These are phyloP conservation scores for Lasiosphaeris hirsuta DNA, from an alignment of 495 filamentous ascomycete species.

Conservation along the genomic window DNA sequence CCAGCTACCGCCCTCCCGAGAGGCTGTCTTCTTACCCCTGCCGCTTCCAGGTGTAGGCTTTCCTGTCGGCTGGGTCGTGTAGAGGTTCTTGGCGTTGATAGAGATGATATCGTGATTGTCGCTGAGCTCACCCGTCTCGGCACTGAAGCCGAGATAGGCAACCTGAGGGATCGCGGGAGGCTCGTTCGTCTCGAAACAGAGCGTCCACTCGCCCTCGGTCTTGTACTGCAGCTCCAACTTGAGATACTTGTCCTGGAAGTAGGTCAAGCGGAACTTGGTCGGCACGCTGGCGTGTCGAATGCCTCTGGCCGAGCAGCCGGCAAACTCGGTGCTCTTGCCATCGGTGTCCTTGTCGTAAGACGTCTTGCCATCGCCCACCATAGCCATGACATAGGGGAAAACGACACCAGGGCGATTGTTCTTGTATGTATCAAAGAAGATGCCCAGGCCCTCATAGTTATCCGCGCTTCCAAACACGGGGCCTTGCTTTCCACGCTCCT, in stretches of 20 bases:
- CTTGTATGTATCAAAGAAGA: constrained; percentile 99
- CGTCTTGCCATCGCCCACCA: constrained; percentile 88
- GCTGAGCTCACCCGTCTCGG: constrained; percentile 92
- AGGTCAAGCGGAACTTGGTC: constrained; percentile 84
- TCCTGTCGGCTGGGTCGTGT: constrained; percentile 55
- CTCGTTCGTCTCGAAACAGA: constrained; percentile 78
- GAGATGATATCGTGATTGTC: constrained; percentile 98
- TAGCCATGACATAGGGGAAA: constrained; percentile 98
- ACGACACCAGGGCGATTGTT: constrained; percentile 94
- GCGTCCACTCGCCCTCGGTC: constrained; percentile 76
- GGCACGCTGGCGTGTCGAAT: constrained; percentile 73
- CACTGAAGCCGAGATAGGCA: constrained; percentile 91
- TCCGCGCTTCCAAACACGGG: constrained; percentile 87
- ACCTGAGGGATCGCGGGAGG: constrained; percentile 80
- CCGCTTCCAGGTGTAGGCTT: constrained; percentile 40
- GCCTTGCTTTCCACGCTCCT: constrained; percentile 76
- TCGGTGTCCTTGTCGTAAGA: constrained; percentile 92
- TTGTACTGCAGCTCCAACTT: constrained; percentile 94
- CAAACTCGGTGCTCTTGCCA: constrained; percentile 88
- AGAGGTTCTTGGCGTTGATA: constrained; percentile 84
- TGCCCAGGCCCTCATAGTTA: constrained; percentile 87
- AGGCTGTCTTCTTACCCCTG: constrained; percentile 34
- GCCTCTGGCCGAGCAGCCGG: constrained; percentile 91
- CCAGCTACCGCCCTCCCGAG: constrained; percentile 65
- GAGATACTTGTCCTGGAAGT: constrained; percentile 93